Evolutionary conservation across 352 stramenopile species (phyloP), one percentile per base, ranked within the genome.

Genomic region (Globisporangium radiosum): DNA sequence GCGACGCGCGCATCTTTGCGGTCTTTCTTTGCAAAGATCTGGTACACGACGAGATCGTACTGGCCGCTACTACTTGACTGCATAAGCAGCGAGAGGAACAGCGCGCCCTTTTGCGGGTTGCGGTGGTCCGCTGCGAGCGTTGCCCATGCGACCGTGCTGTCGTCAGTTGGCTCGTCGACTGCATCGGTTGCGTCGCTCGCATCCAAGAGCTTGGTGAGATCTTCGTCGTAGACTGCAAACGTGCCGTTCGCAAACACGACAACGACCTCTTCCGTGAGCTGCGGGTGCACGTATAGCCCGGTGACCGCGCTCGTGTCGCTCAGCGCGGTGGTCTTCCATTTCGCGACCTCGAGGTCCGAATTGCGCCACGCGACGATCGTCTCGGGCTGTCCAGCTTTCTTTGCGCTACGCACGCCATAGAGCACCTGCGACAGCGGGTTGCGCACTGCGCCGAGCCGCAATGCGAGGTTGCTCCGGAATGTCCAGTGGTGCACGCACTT

Each of bases 401-500:
- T 88, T 25, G 64, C 70, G 13, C 68, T 69, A 42, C 76, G 81
- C 7, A 90, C 63, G 13, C 78, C 76, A 38, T 84, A 91, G 44
- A 86, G 73, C 19, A 75, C 56, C 25, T 81, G 76, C 14, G 76
- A 87, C 6, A 65, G 55, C 47, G 81, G 77, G 55, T 88, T 76
- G 49, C 78, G 76, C 63, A 75, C 74, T 9, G 81, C 81, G 9
- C 68, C 60, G n/a, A 88, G 54, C 14, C 64, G 70, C 38, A 91
- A 57, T 47, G 77, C 77, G 38, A 78, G 54, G 19, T 59, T 62
- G 54, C 76, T 82, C 33, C 77, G 75, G 65, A 91, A 88, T 33
- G 75, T 81, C 81, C 81, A 91, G 72, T 91, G 77, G 69, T 88
- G 84, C 47, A 87, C 57, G 53, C 77, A 91, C 65, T 91, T 84